A percentile compares a stretch with the other conserved stretches of the same genome.
Conservation (phyloP, 2,329 filamentous ascomycete genomes). For the Metarhizium rileyi region DNA sequence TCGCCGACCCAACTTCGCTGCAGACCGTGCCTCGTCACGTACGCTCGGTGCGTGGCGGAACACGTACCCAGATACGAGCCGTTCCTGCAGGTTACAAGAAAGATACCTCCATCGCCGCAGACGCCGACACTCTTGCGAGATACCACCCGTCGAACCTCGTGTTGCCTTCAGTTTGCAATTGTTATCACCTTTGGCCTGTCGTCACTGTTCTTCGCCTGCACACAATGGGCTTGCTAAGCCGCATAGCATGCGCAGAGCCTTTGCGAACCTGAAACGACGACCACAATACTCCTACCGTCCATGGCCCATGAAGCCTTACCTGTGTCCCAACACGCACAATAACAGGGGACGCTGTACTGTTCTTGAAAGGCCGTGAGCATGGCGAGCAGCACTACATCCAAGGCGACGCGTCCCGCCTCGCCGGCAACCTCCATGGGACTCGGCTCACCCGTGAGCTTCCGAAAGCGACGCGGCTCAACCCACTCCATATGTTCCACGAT, state of each 20-base stretch:
- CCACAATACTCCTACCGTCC: not conserved
- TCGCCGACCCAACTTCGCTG: too few species aligned
- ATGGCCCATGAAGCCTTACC: constrained; percentile 1
- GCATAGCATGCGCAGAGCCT: constrained; percentile 1
- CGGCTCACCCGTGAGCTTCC: constrained; percentile 20
- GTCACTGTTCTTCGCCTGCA: not conserved
- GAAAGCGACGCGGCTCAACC: constrained; percentile 29
- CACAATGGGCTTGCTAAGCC: constrained; percentile 8
- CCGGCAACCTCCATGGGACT: constrained; percentile 14
- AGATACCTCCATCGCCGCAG: not conserved
- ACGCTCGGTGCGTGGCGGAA: not conserved
- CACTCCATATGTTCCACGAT: constrained; percentile 30
- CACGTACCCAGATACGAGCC: not conserved
- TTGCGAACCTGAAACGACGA: constrained; percentile 5
- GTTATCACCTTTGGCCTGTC: not conserved
- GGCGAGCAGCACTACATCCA: constrained; percentile 21
- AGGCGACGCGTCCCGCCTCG: constrained; percentile 19
- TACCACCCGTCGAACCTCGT: not conserved
- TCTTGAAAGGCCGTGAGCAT: constrained; percentile 11
- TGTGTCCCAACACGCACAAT: not conserved
- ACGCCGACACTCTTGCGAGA: not conserved
- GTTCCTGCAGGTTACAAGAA: not conserved
- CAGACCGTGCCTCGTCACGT: not conserved
- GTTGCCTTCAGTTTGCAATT: not conserved
- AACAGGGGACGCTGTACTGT: constrained; percentile 7